Base-by-base conservation (phyloP, 2,329 filamentous ascomycete genomes). In the Gremmenia infestans region DNA sequence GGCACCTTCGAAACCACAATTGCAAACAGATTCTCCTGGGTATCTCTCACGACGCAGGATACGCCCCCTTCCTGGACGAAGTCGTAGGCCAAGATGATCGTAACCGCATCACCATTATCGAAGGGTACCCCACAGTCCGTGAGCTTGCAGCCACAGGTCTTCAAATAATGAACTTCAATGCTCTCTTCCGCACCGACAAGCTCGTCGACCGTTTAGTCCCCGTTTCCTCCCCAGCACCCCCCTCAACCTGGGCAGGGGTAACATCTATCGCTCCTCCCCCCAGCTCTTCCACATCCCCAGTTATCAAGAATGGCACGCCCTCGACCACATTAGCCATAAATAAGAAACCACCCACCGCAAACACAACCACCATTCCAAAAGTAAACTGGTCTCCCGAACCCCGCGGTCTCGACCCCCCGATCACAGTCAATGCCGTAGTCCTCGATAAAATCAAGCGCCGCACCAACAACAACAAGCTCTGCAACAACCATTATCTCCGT, bases 1-100 rank as follows among this genome's bases (percentile, higher is more conserved):
- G 81, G 77, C 77, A 87, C 67, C 70, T 86, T 48, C 73, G 75
- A 61, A 85, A 85, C 58, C 70, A 76, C 60, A 85, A 83, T 65
- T 87, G 83, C 73, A 81, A 78, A 64, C 78, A 83, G 61, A 74
- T 87, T 48, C 69, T 86, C 36, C 72, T 87, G 37, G 84, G 83
- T 47, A 76, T 85, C 50, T 84, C 81, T 2, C 82, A 85, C 62
- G 82, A 86, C 64, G 74, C 80, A 25, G 77, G 78, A 7, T 86
- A 86, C 63, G 80, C 80, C 4, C 76, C 81, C 8, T 81, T 85
- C 60, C 68, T 87, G 19, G 77, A 82, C 62, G 77, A 82, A 57
- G 70, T 85, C 3, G 70, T 79, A 23, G 59, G 53, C 3, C 71
- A 73, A 46, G 76, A 81, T 39, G 70, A 76, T 22, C 73, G 72